These are phyloP conservation scores for Sclerotinia subarctica DNA, from an alignment of 2,329 filamentous ascomycete genomes.

Conservation along the genomic window DNA sequence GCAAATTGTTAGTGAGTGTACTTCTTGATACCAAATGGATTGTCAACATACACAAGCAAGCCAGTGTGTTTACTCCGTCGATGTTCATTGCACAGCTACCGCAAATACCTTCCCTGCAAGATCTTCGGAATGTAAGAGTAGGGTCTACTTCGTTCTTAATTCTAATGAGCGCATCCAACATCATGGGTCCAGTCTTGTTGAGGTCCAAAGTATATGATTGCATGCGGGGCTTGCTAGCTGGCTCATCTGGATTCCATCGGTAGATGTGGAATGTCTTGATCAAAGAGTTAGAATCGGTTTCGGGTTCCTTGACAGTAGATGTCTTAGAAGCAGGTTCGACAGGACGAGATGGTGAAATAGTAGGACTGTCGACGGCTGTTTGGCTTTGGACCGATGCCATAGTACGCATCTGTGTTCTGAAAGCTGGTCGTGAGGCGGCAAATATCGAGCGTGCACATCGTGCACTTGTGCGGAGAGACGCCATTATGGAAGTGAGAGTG, in stretches of 20 bases:
- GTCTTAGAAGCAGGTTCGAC: conserved; percentile 29
- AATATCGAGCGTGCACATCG: conserved; percentile 22
- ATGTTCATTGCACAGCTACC: conserved; percentile 99
- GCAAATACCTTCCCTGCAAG: conserved; percentile 97
- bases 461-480: conserved; percentile 23
- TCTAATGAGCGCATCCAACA: conserved; percentile 91
- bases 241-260: conserved; percentile 95
- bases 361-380: conserved; percentile 1
- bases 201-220: conserved; percentile 92
- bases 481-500: conserved; percentile 20
- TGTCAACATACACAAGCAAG: conserved; percentile 80
- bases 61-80: conserved; percentile 95
- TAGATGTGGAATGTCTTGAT: conserved; percentile 98
- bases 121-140: conserved; percentile 91
- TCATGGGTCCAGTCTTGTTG: conserved; percentile 99
- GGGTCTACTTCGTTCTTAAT: conserved; percentile 99
- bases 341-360: conserved; percentile 24
- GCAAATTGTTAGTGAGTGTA: conserved; percentile 33
- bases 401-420: conserved; percentile 24
- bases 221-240: conserved; percentile 90
- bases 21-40: not conserved
- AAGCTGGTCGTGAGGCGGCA: conserved; percentile 20
- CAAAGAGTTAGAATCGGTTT: conserved; percentile 60
- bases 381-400: conserved; percentile 20
- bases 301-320: conserved; percentile 40